A percentile compares a stretch with the other conserved stretches of the same genome.
phyloP scores from a whole-genome alignment of 768 basidiomycete genomes.

The Russula griseocarnosa region DNA sequence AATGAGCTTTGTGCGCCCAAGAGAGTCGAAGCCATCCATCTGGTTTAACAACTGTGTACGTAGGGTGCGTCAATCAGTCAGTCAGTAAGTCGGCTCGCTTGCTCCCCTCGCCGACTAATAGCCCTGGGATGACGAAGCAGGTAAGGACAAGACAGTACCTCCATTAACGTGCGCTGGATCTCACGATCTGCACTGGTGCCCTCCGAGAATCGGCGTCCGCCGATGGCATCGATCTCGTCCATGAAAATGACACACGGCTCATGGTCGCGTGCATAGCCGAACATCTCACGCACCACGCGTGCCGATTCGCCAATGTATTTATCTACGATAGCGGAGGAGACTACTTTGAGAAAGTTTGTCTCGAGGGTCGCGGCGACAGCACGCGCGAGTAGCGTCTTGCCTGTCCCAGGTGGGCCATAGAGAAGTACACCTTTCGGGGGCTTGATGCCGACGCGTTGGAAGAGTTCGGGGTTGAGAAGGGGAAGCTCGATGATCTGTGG shows the following conservation, averaged over 20 bases:
- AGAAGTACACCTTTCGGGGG: constrained; percentile 95
- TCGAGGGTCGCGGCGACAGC: constrained; percentile 93
- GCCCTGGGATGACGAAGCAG: background rate
- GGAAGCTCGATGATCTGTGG: constrained; percentile 93
- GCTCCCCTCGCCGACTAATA: background rate
- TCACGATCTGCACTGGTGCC: constrained; percentile 98
- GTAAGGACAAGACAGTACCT: constrained; percentile 44
- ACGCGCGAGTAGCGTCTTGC: constrained; percentile 91
- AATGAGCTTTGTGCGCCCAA: constrained; percentile 93
- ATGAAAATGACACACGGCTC: constrained; percentile 99
- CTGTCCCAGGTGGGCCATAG: constrained; percentile 95
- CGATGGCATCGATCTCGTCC: constrained; percentile 98
- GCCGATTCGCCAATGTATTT: constrained; percentile 99
- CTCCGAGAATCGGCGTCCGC: constrained; percentile 84
- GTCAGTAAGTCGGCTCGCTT: background rate
- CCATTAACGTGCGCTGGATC: constrained; percentile 98
- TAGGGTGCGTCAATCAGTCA: background rate
- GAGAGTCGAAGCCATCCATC: constrained; percentile 99
- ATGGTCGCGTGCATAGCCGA: constrained; percentile 94
- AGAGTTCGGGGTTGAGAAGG: constrained; percentile 89
- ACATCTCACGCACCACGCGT: constrained; percentile 96
- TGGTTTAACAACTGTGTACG: constrained; percentile 80
- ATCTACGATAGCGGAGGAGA: constrained; percentile 95
- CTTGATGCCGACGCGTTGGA: constrained; percentile 91
- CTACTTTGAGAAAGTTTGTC: constrained; percentile 98